Conservation (phyloP, 164 flowering plant species). For the Macadamia tetraphylla region DNA sequence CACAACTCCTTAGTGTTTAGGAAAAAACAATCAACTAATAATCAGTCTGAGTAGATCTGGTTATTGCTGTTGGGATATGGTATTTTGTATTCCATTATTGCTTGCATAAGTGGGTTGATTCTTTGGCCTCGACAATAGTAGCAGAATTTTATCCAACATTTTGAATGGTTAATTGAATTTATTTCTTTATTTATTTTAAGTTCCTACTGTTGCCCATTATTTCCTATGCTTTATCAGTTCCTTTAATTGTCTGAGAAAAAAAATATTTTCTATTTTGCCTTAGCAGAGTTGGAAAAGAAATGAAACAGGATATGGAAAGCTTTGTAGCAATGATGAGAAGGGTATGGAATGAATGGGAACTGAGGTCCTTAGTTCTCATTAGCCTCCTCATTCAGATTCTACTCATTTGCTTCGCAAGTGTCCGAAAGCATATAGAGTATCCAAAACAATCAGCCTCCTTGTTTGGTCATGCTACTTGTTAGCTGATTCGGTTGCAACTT, state of each 20-base stretch:
- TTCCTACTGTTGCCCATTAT: no score
- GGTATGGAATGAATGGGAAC: not conserved
- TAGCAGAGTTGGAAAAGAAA: not conserved
- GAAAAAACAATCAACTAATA: no score
- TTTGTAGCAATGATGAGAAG: not conserved
- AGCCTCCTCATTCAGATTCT: not conserved
- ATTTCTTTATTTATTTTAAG: no score
- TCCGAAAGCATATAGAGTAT: not conserved
- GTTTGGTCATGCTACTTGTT: constrained; percentile 22
- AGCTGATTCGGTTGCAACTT: constrained; percentile 16
- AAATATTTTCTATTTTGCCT: not conserved
- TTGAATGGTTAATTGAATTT: no score
- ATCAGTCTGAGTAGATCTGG: no score
- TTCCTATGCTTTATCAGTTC: not conserved
- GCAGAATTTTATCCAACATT: no score
- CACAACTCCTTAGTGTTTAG: no score
- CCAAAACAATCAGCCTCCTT: not conserved
- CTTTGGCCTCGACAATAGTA: no score
- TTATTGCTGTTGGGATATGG: no score
- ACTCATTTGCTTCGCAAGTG: not conserved
- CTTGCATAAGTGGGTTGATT: no score
- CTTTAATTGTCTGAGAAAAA: not conserved
- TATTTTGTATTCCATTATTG: no score
- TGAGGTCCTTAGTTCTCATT: not conserved
- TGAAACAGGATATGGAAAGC: not conserved